Percentiles rank a stretch among this genome's conserved stretches.
Evolutionary conservation across 495 filamentous ascomycete species (phyloP).

Genomic region (Aspergillus affinis): DNA sequence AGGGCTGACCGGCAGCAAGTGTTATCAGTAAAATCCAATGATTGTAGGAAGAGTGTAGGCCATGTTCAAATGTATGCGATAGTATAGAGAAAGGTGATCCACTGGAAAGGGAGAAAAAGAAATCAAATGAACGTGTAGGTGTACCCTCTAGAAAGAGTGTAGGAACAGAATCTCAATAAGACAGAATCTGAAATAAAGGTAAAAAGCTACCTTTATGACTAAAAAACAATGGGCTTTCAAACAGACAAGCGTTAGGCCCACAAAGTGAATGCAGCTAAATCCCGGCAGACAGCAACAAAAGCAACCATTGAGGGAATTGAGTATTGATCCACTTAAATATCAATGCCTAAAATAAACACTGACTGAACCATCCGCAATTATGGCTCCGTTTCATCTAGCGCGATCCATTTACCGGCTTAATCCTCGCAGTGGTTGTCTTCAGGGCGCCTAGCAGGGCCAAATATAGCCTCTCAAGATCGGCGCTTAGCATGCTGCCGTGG

Average conservation of each 20-base stretch:
- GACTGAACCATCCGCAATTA: neutral
- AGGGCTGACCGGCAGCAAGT: neutral
- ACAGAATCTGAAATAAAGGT: slow-evolving; percentile 2
- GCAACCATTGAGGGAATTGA: slow-evolving; percentile 4
- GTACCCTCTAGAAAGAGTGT: slow-evolving; percentile 4
- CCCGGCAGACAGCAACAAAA: neutral
- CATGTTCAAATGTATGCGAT: neutral
- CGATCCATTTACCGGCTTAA: neutral
- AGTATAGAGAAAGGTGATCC: neutral
- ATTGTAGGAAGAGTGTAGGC: neutral
- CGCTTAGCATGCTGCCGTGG: neutral
- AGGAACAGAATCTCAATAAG: slow-evolving; percentile 11
- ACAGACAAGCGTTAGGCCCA: neutral
- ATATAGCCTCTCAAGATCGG: slow-evolving; percentile 2
- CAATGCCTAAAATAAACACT: slow-evolving; percentile 3
- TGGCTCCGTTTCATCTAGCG: slow-evolving; percentile 23
- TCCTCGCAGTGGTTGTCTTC: slow-evolving; percentile 11
- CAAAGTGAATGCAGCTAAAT: neutral
- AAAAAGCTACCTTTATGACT: neutral
- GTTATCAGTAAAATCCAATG: neutral
- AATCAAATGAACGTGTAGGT: slow-evolving; percentile 1
- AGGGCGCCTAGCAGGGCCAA: slow-evolving; percentile 9
- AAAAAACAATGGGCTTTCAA: slow-evolving; percentile 1
- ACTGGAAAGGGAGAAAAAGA: slow-evolving; percentile 10
- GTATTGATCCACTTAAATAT: slow-evolving; percentile 4